phyloP scores from a whole-genome alignment of 306 rosid species.

The Urtica urens region DNA sequence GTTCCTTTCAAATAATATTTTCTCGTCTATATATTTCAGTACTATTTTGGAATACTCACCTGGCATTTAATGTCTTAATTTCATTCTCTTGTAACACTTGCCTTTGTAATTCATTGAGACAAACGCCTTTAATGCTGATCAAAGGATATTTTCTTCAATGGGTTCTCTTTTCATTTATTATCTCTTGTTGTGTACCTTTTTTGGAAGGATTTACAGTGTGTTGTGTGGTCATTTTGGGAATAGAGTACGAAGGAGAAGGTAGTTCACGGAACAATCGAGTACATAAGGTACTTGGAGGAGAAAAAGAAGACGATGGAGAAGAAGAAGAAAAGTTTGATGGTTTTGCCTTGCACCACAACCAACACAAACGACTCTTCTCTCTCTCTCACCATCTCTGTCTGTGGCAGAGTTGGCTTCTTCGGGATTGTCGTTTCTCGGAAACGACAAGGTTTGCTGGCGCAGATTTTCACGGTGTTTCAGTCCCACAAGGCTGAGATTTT shows the following conservation, averaged over 20 bases:
- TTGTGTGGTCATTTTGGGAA: not conserved
- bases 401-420: slow-evolving; percentile 16
- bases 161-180: not conserved
- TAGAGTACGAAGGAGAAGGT: slow-evolving; percentile 19
- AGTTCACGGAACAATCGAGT: slow-evolving; percentile 8
- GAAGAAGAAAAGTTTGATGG: not conserved
- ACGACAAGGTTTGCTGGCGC: slow-evolving; percentile 19
- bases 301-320: slow-evolving; percentile 14
- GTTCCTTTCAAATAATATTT: no score
- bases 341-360: not conserved
- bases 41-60: no score
- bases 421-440: slow-evolving; percentile 2
- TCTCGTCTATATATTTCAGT: no score
- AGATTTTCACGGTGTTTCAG: slow-evolving; percentile 18
- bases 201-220: not conserved
- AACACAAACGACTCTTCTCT: slow-evolving; percentile 4
- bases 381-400: slow-evolving; percentile 8
- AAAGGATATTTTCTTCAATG: not conserved
- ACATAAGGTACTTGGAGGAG: slow-evolving; percentile 14
- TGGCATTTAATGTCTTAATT: no score
- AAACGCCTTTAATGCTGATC: no score
- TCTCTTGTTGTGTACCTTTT: not conserved
- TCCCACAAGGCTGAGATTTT: slow-evolving; percentile 16
- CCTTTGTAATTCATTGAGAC: no score
- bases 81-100: no score